Evolutionary conservation across 2,329 filamentous ascomycete genomes (phyloP).

Genomic region (Xylaria sp.): DNA sequence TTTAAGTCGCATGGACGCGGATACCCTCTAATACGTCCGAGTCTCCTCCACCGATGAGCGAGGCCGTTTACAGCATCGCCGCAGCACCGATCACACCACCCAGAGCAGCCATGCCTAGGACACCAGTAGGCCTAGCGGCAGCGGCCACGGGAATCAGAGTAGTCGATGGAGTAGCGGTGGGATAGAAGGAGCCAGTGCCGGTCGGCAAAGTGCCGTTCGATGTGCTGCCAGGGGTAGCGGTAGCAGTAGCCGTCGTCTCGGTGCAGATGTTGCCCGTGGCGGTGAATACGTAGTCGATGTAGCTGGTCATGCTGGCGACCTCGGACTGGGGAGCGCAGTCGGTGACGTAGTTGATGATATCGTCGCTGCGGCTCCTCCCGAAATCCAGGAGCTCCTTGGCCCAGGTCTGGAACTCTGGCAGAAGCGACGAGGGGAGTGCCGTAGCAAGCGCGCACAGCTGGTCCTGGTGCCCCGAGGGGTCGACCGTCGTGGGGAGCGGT

Average conservation of each 20-base stretch:
- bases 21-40: neutral
- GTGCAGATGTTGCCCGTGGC: conserved; percentile 24
- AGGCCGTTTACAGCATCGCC: conserved; percentile 15
- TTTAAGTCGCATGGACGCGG: neutral
- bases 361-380: neutral
- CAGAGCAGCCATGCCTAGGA: conserved; percentile 4
- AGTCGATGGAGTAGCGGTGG: conserved; percentile 9
- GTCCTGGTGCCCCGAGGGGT: conserved; percentile 5
- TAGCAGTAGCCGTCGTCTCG: conserved; percentile 11
- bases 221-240: conserved; percentile 15
- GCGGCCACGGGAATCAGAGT: conserved; percentile 12
- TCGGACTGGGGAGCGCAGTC: conserved; percentile 4
- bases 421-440: conserved; percentile 20
- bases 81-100: conserved; percentile 18
- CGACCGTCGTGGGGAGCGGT: neutral
- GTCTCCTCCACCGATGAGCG: neutral
- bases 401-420: conserved; percentile 18
- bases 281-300: conserved; percentile 16
- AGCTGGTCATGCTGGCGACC: conserved; percentile 20
- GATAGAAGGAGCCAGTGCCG: conserved; percentile 9
- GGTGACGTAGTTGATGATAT: conserved; percentile 11
- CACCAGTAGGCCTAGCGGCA: conserved; percentile 7
- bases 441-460: conserved; percentile 25
- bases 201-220: conserved; percentile 16
- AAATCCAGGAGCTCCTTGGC: neutral